phyloP scores from a whole-genome alignment of 306 rosid genomes.

The Vigna reflexopilosa region DNA sequence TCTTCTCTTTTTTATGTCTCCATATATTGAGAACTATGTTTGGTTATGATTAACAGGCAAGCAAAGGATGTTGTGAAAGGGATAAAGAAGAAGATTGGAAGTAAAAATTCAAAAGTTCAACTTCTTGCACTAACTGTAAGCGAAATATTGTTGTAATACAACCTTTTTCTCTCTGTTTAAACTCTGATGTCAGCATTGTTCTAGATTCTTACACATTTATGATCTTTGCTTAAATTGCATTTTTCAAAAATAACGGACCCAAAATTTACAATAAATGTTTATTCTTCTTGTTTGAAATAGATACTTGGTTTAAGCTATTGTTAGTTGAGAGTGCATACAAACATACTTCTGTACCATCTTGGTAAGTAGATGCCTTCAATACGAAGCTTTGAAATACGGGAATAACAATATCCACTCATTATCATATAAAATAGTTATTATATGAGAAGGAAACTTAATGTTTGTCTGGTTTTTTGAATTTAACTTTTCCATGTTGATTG shows the following conservation, averaged over 20 bases:
- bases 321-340: not conserved
- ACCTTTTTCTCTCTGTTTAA: not conserved
- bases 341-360: not conserved
- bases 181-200: conserved; percentile 21
- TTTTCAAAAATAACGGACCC: conserved; percentile 18
- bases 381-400: too few relatives aligned
- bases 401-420: too few relatives aligned
- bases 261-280: not conserved
- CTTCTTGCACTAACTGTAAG: conserved; percentile 94
- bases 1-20: conserved; percentile 14
- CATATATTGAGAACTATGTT: conserved; percentile 27
- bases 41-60: conserved; percentile 70
- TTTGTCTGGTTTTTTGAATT: too few relatives aligned
- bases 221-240: not conserved
- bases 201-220: conserved; percentile 13
- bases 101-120: conserved; percentile 91
- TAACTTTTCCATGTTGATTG: too few relatives aligned
- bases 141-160: not conserved
- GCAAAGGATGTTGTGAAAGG: conserved; percentile 93
- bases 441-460: too few relatives aligned
- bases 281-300: not conserved
- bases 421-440: too few relatives aligned
- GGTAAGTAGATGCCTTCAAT: too few relatives aligned
- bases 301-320: conserved; percentile 25
- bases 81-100: conserved; percentile 91